These are phyloP conservation scores for Brassica rapa DNA, from an alignment of 345 rosid genomes.

Conservation along the genomic window DNA sequence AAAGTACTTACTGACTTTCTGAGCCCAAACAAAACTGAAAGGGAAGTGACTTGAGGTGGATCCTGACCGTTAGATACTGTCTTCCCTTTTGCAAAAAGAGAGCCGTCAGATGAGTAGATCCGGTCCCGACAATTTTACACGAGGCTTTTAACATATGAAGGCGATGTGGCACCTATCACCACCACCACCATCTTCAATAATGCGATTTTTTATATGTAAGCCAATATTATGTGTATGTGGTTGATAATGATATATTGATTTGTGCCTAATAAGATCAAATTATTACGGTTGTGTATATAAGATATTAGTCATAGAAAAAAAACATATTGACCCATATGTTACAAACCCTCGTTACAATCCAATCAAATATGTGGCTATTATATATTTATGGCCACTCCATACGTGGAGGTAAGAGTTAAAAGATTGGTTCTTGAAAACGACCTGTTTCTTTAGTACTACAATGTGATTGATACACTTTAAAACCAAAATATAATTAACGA, in stretches of 20 bases:
- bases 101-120: slow-evolving; percentile 29
- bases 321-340: background rate
- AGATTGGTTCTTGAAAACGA: slow-evolving; percentile 19
- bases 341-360: slow-evolving; percentile 12
- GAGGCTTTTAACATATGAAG: slow-evolving; percentile 9
- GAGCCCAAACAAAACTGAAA: slow-evolving; percentile 27
- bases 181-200: slow-evolving; percentile 13
- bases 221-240: slow-evolving; percentile 10
- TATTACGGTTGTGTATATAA: background rate
- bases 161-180: slow-evolving; percentile 23
- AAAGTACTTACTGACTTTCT: slow-evolving; percentile 8
- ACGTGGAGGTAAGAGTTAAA: slow-evolving; percentile 31
- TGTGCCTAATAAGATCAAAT: background rate
- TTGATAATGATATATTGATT: slow-evolving; percentile 1
- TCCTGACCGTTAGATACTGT: slow-evolving; percentile 24
- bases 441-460: background rate
- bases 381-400: background rate
- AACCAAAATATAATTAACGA: background rate
- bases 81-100: background rate
- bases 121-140: slow-evolving; percentile 21
- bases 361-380: slow-evolving; percentile 28
- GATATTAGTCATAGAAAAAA: background rate
- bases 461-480: slow-evolving; percentile 22
- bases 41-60: slow-evolving; percentile 5
- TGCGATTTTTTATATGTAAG: background rate